Base-by-base conservation (phyloP, 2,329 filamentous ascomycete genomes). In the Magnaporthiopsis rhizophila region DNA sequence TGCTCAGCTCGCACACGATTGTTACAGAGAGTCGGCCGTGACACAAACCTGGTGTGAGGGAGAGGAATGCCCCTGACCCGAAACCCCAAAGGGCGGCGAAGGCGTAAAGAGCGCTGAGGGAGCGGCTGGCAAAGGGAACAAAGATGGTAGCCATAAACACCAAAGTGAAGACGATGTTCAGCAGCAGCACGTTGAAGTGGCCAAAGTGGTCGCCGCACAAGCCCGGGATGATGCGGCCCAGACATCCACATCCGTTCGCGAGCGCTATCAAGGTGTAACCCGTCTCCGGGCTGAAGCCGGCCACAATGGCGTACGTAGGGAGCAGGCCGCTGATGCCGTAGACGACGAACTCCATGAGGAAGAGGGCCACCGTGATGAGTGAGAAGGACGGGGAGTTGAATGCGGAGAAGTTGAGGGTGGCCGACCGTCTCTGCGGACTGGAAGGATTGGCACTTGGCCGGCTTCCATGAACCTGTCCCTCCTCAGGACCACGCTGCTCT, bases 81-180 rank as follows among this genome's bases (percentile, higher is more conserved):
- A 82, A 80, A 0, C 80, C 80, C 70, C 80, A 83, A 0, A 82
- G 67, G 0, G 77, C 78, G 1, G 77, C 73, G 50, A 80, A 81
- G 0, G 72, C 72, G 64, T 81, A 81, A 2, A 82, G 45, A 21
- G 45, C 45, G 3, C 9, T 5, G 45, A 53, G 45, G 7, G 45
- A 53, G 2, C 45, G 45, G 9, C 21, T 3, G 3, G 21, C 68
- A 65, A 80, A 77, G 0, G 80, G 80, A 1, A 83, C 71, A 70
- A 80, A 78, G 6, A 81, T 71, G 0, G 72, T 72, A 0, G 74
- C 74, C 70, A 79, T 81, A 5, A 78, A 71, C 3, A 79, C 36
- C 2, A 79, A 66, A 0, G 77, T 78, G 13, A 74, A 62, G 0
- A 73, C 57, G 1, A 77, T 74, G 65, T 77, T 71, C 0, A 69